Evolutionary conservation across 2,329 filamentous ascomycete genomes (phyloP).

Genomic region (Verticillium isaacii): DNA sequence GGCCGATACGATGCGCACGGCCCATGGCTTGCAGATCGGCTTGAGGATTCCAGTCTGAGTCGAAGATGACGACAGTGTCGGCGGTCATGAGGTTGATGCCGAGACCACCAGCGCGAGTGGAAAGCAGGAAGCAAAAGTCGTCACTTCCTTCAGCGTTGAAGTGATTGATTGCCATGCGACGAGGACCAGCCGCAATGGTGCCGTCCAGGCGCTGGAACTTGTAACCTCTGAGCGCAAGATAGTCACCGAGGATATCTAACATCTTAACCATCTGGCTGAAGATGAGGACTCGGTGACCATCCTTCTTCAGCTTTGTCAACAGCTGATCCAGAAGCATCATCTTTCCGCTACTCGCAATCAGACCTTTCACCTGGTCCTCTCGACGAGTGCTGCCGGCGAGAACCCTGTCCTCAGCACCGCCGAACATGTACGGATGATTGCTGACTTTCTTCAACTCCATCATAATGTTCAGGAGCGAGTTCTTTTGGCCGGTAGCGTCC

Average conservation of each 20-base stretch:
- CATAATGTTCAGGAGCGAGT: conserved; percentile 95
- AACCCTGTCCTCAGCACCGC: conserved; percentile 86
- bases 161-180: conserved; percentile 93
- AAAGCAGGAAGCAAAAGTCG: conserved; percentile 94
- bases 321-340: conserved; percentile 98
- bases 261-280: conserved; percentile 99
- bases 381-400: conserved; percentile 74
- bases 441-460: conserved; percentile 99
- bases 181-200: conserved; percentile 82
- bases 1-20: conserved; percentile 93
- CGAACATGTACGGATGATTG: conserved; percentile 98
- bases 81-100: conserved; percentile 99
- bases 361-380: conserved; percentile 84
- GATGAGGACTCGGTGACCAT: conserved; percentile 92
- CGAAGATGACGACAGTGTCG: conserved; percentile 95
- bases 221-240: conserved; percentile 88
- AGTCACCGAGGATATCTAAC: conserved; percentile 93
- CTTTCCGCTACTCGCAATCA: conserved; percentile 97
- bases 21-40: conserved; percentile 98
- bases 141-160: conserved; percentile 96
- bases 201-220: conserved; percentile 93
- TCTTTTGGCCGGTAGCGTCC: conserved; percentile 87
- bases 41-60: conserved; percentile 98
- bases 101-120: conserved; percentile 92
- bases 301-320: conserved; percentile 86